Conservation (phyloP, 2,329 filamentous ascomycete genomes). For the Xylariales sp. region DNA sequence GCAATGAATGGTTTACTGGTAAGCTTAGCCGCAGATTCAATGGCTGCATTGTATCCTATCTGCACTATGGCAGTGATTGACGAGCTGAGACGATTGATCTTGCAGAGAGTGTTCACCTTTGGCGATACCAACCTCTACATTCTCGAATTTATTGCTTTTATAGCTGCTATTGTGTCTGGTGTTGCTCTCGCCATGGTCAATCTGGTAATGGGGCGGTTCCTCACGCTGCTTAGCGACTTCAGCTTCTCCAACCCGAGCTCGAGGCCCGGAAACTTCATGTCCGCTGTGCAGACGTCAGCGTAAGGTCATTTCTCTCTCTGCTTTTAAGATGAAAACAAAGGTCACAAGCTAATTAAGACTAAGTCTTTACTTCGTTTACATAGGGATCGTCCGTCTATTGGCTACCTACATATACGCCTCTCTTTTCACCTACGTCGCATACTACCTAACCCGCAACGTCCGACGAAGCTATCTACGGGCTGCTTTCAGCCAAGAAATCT, state of each 20-base stretch:
- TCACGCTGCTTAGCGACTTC: background rate
- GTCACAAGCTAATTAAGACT: slow-evolving; percentile 4
- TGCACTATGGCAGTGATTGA: no score
- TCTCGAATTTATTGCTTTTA: background rate
- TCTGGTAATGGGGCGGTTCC: slow-evolving; percentile 1
- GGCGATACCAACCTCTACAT: background rate
- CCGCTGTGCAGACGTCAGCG: no score
- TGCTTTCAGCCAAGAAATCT: slow-evolving; percentile 35
- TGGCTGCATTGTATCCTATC: no score
- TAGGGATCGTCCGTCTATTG: slow-evolving; percentile 16
- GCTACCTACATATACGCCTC: slow-evolving; percentile 20
- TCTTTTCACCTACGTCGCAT: slow-evolving; percentile 37
- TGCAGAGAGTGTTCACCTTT: slow-evolving; percentile 2
- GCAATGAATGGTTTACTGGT: no score
- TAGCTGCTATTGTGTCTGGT: background rate
- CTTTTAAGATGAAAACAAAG: slow-evolving; percentile 1
- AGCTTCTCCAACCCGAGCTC: no score
- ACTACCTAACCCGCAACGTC: slow-evolving; percentile 32
- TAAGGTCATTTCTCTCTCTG: no score
- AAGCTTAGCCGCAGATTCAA: no score
- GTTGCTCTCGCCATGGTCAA: slow-evolving; percentile 3
- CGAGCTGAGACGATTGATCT: no score
- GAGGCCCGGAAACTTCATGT: no score
- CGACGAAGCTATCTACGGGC: slow-evolving; percentile 36
- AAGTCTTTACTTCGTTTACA: slow-evolving; percentile 22